Base-by-base conservation (phyloP, 768 basidiomycete species). In the Amanita polypyramis region DNA sequence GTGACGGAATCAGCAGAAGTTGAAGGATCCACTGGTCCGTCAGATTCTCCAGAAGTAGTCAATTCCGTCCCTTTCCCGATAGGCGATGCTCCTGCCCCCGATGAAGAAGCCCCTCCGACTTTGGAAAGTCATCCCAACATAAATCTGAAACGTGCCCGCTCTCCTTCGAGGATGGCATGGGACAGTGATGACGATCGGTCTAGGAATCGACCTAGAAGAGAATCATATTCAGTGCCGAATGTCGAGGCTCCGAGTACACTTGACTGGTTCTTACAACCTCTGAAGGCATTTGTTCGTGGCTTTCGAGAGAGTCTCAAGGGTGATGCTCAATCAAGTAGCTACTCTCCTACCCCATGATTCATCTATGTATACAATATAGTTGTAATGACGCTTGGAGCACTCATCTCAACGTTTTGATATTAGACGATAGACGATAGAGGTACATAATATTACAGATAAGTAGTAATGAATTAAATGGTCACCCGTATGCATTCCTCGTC, bases 201-300 rank as follows among this genome's bases (percentile, higher is more conserved):
- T 17, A 45, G 63, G 21, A 75, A 71, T 47, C 79, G 82, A n/a
- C 66, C 72, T 11, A 72, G 82, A 30, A 75, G 61, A 27, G 73
- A 70, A 44, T 61, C 57, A 0, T 75, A 76, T 60, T 57, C 61
- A 36, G 65, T 70, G 0, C 68, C 76, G 3, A 58, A 64, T 50
- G 65, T 59, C 51, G 74, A 77, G 23, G 59, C 67, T 5, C 72
- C 75, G n/a, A 65, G 66, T 37, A 53, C 71, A 29, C 57, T 79
- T 45, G 75, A 75, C 29, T 82, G 78, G 82, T 69, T 84, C 56
- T 62, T 76, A 60, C 65, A 75, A 34, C 82, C 82, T 4, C 68
- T 83, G 62, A 72, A 74, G 57, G 75, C 77, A 5, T 83, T 85
- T 58, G 68, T 79, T 47, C 73, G 75, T 52, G 82, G 82, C 15